These are phyloP conservation scores for Tephrocybe rancida DNA, from an alignment of 768 basidiomycete species.

Conservation along the genomic window DNA sequence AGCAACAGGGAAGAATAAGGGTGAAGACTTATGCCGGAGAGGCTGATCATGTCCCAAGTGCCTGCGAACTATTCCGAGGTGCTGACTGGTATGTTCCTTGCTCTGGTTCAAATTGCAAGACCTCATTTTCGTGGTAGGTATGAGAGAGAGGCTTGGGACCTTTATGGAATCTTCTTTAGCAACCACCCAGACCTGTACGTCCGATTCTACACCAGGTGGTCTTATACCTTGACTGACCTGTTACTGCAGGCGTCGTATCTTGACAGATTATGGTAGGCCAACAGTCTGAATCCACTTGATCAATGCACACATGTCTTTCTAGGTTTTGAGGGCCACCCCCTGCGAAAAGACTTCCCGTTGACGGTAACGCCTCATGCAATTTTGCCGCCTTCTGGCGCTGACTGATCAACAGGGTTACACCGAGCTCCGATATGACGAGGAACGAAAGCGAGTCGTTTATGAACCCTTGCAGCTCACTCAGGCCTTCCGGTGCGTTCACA, in stretches of 20 bases:
- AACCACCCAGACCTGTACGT: slow-evolving; percentile 95
- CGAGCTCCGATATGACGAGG: slow-evolving; percentile 97
- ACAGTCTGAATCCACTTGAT: not conserved
- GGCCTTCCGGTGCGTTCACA: slow-evolving; percentile 82
- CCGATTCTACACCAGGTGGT: not conserved
- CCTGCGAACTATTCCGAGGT: slow-evolving; percentile 76
- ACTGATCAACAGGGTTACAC: slow-evolving; percentile 80
- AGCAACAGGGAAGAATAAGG: slow-evolving; percentile 80
- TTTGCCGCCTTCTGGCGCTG: not conserved
- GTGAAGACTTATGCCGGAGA: slow-evolving; percentile 98
- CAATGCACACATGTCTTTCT: slow-evolving; percentile 14
- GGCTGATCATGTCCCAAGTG: slow-evolving; percentile 87
- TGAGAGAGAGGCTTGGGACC: slow-evolving; percentile 97
- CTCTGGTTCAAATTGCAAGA: not conserved
- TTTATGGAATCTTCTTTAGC: slow-evolving; percentile 95
- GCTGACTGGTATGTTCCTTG: slow-evolving; percentile 82
- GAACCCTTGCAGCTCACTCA: slow-evolving; percentile 98
- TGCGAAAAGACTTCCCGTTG: slow-evolving; percentile 97
- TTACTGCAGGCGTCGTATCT: slow-evolving; percentile 78
- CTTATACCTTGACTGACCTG: slow-evolving; percentile 12
- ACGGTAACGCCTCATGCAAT: slow-evolving; percentile 57
- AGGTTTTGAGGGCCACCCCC: slow-evolving; percentile 97
- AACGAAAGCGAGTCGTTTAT: slow-evolving; percentile 95
- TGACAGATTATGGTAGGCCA: slow-evolving; percentile 90
- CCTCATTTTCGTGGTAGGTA: slow-evolving; percentile 55